phyloP scores from a whole-genome alignment of 2,329 filamentous ascomycete genomes.

The Aaosphaeria pasadenensis region DNA sequence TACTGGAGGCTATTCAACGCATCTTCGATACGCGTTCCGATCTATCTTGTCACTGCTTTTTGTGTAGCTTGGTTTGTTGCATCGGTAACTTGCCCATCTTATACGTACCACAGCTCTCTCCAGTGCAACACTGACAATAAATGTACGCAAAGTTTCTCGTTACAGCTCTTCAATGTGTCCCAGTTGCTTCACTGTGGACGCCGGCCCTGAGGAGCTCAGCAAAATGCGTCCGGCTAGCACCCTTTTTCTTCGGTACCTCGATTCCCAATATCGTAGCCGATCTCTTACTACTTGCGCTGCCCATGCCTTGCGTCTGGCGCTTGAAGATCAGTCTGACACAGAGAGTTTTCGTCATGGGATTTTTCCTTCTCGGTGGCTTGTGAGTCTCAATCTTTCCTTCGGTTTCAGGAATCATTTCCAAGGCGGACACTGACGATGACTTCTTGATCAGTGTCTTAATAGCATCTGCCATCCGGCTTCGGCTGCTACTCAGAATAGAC shows the following conservation, averaged over 20 bases:
- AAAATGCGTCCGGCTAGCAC: conserved; percentile 14
- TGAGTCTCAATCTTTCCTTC: not conserved
- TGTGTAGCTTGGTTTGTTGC: conserved; percentile 15
- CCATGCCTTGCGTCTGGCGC: conserved; percentile 21
- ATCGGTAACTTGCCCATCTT: conserved; percentile 6
- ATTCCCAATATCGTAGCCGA: conserved; percentile 23
- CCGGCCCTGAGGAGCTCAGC: not conserved
- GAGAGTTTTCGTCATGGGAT: conserved; percentile 17
- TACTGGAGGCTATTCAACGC: conserved; percentile 24
- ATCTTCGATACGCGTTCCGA: conserved; percentile 6
- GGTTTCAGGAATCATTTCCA: not conserved
- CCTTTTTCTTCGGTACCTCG: conserved; percentile 20
- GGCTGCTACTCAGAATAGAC: not conserved
- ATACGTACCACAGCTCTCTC: no score
- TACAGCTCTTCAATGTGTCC: conserved; percentile 17
- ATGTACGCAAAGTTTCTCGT: conserved; percentile 8
- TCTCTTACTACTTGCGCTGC: conserved; percentile 16
- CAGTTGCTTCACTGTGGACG: conserved; percentile 14
- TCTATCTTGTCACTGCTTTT: conserved; percentile 8
- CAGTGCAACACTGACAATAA: not conserved
- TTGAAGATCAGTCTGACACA: conserved; percentile 19
- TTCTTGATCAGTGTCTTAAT: not conserved
- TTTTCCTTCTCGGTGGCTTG: conserved; percentile 15
- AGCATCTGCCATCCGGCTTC: not conserved
- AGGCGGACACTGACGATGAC: no score